Evolutionary conservation across 2,329 filamentous ascomycete genomes (phyloP).

Genomic region (Verticillium longisporum): DNA sequence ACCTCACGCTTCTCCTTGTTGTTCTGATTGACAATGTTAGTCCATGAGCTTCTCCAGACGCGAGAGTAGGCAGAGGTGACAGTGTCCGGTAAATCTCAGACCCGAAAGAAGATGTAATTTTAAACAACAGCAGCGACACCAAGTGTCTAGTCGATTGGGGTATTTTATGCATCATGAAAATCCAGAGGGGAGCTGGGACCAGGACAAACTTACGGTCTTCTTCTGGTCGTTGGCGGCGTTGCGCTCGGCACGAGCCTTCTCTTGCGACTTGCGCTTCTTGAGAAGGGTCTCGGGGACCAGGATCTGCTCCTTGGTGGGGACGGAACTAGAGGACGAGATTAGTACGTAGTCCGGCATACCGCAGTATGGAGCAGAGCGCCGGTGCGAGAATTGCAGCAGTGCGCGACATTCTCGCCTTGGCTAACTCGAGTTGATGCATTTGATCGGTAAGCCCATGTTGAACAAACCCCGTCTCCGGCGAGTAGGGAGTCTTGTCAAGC

Average conservation of each 20-base stretch:
- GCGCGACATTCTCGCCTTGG: constrained; percentile 87
- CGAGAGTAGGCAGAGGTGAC: constrained; percentile 6
- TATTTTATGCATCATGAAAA: constrained; percentile 79
- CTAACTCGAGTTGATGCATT: constrained; percentile 75
- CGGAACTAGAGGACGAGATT: constrained; percentile 71
- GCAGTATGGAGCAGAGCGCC: constrained; percentile 64
- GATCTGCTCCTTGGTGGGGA: constrained; percentile 91
- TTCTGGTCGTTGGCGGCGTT: constrained; percentile 73
- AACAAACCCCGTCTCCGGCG: not conserved
- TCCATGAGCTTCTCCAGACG: constrained; percentile 19
- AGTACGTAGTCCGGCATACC: constrained; percentile 69
- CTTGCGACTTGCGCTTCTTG: constrained; percentile 99
- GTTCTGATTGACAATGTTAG: constrained; percentile 48
- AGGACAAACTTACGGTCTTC: constrained; percentile 73
- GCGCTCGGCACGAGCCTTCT: constrained; percentile 95
- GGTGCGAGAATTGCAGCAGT: constrained; percentile 88
- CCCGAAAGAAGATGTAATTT: constrained; percentile 98
- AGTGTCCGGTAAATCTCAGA: constrained; percentile 59
- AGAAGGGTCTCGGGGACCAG: constrained; percentile 98
- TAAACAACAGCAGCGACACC: constrained; percentile 90
- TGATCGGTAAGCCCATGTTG: constrained; percentile 61
- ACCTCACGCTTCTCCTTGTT: constrained; percentile 98
- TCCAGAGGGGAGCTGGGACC: constrained; percentile 10
- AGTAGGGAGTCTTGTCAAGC: not conserved
- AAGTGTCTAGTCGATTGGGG: constrained; percentile 78